Evolutionary conservation across 1,284 basidiomycete species (phyloP).

Genomic region (Puccinia sorghi): DNA sequence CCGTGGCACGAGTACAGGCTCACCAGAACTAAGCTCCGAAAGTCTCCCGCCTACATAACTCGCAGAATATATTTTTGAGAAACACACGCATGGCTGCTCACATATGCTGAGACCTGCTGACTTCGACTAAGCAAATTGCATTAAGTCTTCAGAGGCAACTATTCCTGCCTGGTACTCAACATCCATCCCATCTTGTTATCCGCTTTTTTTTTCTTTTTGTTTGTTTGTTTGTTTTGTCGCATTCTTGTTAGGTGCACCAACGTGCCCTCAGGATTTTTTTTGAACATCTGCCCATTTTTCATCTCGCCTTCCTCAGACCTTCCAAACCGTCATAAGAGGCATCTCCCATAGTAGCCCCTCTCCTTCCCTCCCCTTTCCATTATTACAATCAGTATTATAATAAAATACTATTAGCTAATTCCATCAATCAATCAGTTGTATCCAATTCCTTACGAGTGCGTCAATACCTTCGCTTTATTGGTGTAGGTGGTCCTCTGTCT

Average conservation of each 20-base stretch:
- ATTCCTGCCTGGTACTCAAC: neutral
- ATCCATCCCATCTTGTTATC: conserved; percentile 14
- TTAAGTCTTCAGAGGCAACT: conserved; percentile 37
- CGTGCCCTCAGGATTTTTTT: conserved; percentile 9
- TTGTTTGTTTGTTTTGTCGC: neutral
- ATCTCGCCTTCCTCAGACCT: conserved; percentile 7
- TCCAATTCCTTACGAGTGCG: neutral
- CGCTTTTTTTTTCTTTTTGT: conserved; percentile 5
- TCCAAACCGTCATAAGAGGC: neutral
- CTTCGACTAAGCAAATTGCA: conserved; percentile 39
- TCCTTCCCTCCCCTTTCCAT: neutral
- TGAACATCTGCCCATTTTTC: neutral
- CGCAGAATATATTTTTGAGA: conserved; percentile 18
- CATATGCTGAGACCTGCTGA: conserved; percentile 41
- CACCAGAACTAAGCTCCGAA: conserved; percentile 43
- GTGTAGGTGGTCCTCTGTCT: neutral
- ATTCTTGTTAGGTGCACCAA: neutral
- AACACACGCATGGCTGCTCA: conserved; percentile 23
- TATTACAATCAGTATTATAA: neutral
- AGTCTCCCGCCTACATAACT: conserved; percentile 35
- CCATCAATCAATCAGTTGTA: neutral
- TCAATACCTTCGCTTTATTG: neutral
- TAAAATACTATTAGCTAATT: too few species aligned
- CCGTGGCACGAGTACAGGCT: conserved; percentile 33
- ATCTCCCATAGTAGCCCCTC: neutral